Conservation (phyloP, 2,329 filamentous ascomycete genomes). For the Aspergillus awamori region DNA sequence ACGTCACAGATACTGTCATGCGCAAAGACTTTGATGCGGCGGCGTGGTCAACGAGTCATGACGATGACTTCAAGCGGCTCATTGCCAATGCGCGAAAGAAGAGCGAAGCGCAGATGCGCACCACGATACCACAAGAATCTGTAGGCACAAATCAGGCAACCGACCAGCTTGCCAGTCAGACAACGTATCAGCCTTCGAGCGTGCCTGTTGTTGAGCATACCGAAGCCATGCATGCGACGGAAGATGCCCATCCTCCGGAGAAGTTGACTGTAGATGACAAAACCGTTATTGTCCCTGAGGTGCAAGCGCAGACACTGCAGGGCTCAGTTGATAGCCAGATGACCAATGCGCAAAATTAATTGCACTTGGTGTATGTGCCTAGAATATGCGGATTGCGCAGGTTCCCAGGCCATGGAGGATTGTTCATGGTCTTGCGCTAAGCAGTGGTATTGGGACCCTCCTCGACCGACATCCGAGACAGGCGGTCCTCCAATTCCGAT, state of each 20-base stretch:
- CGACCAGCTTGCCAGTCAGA: not conserved
- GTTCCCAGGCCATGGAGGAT: not conserved
- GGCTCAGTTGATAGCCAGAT: conserved; percentile 14
- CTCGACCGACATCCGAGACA: conserved; percentile 47
- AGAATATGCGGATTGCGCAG: not conserved
- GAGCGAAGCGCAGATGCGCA: conserved; percentile 35
- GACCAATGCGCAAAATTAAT: conserved; percentile 8
- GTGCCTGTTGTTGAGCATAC: conserved; percentile 1
- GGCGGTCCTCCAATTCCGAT: conserved; percentile 39
- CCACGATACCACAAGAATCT: conserved; percentile 30
- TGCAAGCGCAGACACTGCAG: conserved; percentile 9
- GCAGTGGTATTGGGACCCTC: conserved; percentile 30
- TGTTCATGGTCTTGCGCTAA: conserved; percentile 19
- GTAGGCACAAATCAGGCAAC: conserved; percentile 2
- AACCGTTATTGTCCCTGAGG: conserved; percentile 7
- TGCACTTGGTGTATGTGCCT: not conserved
- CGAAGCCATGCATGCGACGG: conserved; percentile 1
- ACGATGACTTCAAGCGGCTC: conserved; percentile 73
- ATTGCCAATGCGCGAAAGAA: conserved; percentile 73
- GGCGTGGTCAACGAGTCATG: conserved; percentile 74
- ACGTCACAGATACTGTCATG: conserved; percentile 59
- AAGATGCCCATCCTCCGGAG: conserved; percentile 5
- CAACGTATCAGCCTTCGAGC: conserved; percentile 3
- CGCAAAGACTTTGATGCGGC: conserved; percentile 85
- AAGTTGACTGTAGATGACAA: conserved; percentile 7